Conservation (phyloP, 2,329 filamentous ascomycete genomes). For the Sphaerostilbella broomeana region DNA sequence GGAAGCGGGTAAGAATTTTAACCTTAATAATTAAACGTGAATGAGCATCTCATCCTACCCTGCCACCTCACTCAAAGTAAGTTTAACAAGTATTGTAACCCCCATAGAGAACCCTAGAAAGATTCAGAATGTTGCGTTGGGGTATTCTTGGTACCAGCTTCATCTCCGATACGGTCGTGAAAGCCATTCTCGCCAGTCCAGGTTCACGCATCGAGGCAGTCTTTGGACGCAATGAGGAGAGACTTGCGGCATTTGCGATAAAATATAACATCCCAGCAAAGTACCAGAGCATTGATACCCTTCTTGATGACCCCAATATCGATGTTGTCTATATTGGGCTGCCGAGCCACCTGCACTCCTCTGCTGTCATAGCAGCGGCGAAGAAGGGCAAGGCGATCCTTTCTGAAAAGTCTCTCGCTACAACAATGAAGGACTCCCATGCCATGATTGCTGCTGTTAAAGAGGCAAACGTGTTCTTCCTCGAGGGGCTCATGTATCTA, state of each 20-base stretch:
- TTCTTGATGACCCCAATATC: slow-evolving; percentile 19
- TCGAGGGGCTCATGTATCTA: slow-evolving; percentile 25
- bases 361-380: slow-evolving; percentile 19
- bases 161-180: slow-evolving; percentile 22
- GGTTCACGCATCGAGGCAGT: slow-evolving; percentile 20
- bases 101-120: too few relatives aligned
- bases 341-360: slow-evolving; percentile 22
- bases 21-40: too few relatives aligned
- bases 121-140: slow-evolving; percentile 20
- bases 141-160: slow-evolving; percentile 24
- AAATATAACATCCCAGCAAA: slow-evolving; percentile 19
- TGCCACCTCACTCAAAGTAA: too few relatives aligned
- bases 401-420: slow-evolving; percentile 23
- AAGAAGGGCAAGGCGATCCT: slow-evolving; percentile 21
- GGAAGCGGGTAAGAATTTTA: too few relatives aligned
- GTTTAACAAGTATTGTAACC: too few relatives aligned
- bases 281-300: slow-evolving; percentile 17
- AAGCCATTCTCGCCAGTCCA: slow-evolving; percentile 18
- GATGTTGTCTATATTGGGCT: slow-evolving; percentile 24
- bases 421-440: slow-evolving; percentile 21
- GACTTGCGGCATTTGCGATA: slow-evolving; percentile 20
- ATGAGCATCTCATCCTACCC: neutral
- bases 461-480: slow-evolving; percentile 20
- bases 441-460: slow-evolving; percentile 19
- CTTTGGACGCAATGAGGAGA: slow-evolving; percentile 21